phyloP scores from a whole-genome alignment of 495 filamentous ascomycete species.

The Neohortaea acidophila region DNA sequence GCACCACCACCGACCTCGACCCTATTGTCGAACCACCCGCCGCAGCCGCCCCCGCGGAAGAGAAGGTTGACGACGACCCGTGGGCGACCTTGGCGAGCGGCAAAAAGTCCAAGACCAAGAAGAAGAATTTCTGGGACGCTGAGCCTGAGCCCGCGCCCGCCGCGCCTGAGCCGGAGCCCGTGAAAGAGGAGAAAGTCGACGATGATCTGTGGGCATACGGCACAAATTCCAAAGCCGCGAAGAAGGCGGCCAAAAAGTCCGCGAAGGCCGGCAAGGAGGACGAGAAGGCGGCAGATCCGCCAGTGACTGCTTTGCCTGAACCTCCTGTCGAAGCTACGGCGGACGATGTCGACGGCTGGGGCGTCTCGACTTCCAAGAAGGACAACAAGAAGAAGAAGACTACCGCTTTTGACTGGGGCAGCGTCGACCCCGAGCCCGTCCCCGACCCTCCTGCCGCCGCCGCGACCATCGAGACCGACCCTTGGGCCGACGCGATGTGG shows the following conservation, averaged over 20 bases:
- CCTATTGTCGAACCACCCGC: slow-evolving; percentile 15
- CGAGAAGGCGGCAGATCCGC: background rate
- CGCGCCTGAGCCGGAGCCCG: slow-evolving; percentile 5
- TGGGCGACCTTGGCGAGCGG: background rate
- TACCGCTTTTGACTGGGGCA: background rate
- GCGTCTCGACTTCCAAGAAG: slow-evolving; percentile 8
- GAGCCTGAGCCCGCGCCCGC: slow-evolving; percentile 3
- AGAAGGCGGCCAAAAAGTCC: slow-evolving; percentile 15
- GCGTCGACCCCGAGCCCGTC: slow-evolving; percentile 5
- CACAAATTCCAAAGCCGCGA: slow-evolving; percentile 9
- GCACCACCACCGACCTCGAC: slow-evolving; percentile 3
- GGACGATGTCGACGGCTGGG: slow-evolving; percentile 20
- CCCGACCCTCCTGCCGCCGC: slow-evolving; percentile 14
- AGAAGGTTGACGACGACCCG: slow-evolving; percentile 2
- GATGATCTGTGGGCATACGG: slow-evolving; percentile 1
- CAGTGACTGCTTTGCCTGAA: slow-evolving; percentile 6
- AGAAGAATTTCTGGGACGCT: slow-evolving; percentile 1
- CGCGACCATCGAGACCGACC: slow-evolving; percentile 21
- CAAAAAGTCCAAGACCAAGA: slow-evolving; percentile 2
- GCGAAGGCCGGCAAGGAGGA: background rate
- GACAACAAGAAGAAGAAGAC: slow-evolving; percentile 21
- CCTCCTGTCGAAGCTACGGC: background rate
- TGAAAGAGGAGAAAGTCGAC: slow-evolving; percentile 2
- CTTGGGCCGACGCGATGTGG: slow-evolving; percentile 8
- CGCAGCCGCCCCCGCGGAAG: slow-evolving; percentile 9